Percentiles rank a stretch among this genome's conserved stretches.
phyloP scores from a whole-genome alignment of 225 moss, liverwort and hornwort genomes.

The Bryum argenteum region DNA sequence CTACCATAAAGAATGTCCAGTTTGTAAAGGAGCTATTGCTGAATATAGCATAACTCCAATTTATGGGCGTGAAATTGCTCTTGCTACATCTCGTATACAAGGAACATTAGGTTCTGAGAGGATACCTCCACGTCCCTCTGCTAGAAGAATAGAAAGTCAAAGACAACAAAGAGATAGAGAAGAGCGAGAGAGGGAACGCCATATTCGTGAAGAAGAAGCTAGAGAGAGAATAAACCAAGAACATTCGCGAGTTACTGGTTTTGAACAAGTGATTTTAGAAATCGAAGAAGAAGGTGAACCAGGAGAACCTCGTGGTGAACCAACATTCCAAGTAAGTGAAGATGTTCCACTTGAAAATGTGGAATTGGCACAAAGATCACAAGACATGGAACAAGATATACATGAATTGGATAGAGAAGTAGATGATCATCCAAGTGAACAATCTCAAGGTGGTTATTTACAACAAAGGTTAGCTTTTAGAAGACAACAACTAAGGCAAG shows the following conservation, averaged over 20 bases:
- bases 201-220: constrained; percentile 62
- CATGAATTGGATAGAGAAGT: constrained; percentile 36
- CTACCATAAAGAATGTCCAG: constrained; percentile 90
- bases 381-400: constrained; percentile 32
- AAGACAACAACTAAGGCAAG: constrained; percentile 72
- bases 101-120: constrained; percentile 60
- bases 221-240: constrained; percentile 48
- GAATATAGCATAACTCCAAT: constrained; percentile 90
- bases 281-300: constrained; percentile 47
- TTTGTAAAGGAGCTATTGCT: constrained; percentile 85
- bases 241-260: constrained; percentile 30
- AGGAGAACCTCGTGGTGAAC: constrained; percentile 29
- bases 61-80: constrained; percentile 80
- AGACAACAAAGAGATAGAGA: constrained; percentile 82
- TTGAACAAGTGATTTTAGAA: constrained; percentile 43
- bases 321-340: constrained; percentile 19
- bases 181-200: constrained; percentile 72
- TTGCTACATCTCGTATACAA: constrained; percentile 63
- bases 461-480: constrained; percentile 56
- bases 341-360: constrained; percentile 16
- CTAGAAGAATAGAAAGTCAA: constrained; percentile 78
- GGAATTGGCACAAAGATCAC: constrained; percentile 34
- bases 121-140: constrained; percentile 81
- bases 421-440: constrained; percentile 36
- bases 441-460: constrained; percentile 44